Percentiles rank a stretch among this genome's conserved stretches.
phyloP scores from a whole-genome alignment of 495 filamentous ascomycete species.

The Penicillium simplicissimum region DNA sequence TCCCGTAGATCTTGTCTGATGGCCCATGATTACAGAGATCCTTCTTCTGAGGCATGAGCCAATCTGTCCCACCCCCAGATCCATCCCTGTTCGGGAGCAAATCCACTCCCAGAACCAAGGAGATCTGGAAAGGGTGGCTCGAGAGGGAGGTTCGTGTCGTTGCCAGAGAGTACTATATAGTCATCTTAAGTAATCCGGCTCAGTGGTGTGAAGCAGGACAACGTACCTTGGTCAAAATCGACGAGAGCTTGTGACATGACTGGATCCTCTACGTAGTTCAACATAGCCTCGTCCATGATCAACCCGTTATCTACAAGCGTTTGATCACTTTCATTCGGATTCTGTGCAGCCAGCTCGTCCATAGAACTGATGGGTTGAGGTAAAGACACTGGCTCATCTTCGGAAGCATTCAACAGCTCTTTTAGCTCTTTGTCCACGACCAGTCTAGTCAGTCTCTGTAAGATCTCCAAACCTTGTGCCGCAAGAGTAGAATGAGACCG shows the following conservation, averaged over 20 bases:
- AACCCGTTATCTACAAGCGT: not conserved
- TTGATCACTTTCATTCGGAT: not conserved
- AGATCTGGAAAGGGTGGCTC: constrained; percentile 8
- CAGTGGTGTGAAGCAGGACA: not conserved
- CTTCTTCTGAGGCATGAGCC: not conserved
- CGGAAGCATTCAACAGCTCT: constrained; percentile 34
- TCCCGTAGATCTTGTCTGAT: not conserved
- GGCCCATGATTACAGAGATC: not conserved
- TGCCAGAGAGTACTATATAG: not conserved
- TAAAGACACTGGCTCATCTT: not conserved
- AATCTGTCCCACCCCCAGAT: constrained; percentile 18
- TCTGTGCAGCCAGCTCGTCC: not conserved
- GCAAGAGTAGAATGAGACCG: constrained; percentile 21
- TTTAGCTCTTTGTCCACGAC: constrained; percentile 35
- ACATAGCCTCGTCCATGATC: not conserved
- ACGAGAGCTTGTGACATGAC: constrained; percentile 13
- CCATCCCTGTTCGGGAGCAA: constrained; percentile 21
- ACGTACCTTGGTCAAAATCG: constrained; percentile 18
- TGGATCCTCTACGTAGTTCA: constrained; percentile 15
- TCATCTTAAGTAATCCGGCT: not conserved
- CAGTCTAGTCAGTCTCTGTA: constrained; percentile 24
- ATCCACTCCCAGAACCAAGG: not conserved
- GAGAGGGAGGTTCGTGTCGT: not conserved
- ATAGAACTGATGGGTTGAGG: not conserved
- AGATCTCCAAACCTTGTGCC: constrained; percentile 29